Evolutionary conservation across 2,329 filamentous ascomycete genomes (phyloP).

Genomic region (Pyrenochaeta sp.): DNA sequence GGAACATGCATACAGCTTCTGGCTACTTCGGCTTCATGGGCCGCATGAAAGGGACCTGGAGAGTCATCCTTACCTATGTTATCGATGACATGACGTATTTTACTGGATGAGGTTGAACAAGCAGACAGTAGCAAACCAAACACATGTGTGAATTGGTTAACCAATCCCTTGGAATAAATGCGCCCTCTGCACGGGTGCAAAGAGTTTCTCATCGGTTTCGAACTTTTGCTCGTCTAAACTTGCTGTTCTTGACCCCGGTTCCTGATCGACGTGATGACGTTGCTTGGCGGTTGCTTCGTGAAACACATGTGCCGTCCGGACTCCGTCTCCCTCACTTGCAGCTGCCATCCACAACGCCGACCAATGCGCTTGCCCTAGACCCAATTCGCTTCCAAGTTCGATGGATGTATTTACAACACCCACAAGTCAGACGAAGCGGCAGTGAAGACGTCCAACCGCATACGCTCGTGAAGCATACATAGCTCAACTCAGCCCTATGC

Average conservation of each 20-base stretch:
- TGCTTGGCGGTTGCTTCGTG: conserved; percentile 22
- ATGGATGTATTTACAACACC: conserved; percentile 32
- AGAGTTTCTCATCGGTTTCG: neutral
- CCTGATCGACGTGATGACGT: conserved; percentile 32
- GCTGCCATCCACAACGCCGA: conserved; percentile 3
- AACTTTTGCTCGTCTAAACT: conserved; percentile 9
- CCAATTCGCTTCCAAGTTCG: conserved; percentile 22
- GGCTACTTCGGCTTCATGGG: no score
- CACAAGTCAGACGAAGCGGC: conserved; percentile 24
- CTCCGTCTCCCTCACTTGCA: conserved; percentile 13
- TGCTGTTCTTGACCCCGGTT: conserved; percentile 10
- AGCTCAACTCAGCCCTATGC: conserved; percentile 30
- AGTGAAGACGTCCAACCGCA: conserved; percentile 21
- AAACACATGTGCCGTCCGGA: conserved; percentile 27
- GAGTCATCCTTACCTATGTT: no score
- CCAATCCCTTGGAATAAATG: no score
- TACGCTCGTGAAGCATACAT: conserved; percentile 8
- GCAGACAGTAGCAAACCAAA: no score
- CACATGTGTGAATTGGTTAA: no score
- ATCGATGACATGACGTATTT: no score
- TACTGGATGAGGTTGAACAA: no score
- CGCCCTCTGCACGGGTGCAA: no score
- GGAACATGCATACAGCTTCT: no score
- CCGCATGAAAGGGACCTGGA: no score
- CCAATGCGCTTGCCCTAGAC: conserved; percentile 14